A percentile compares a stretch with the other conserved stretches of the same genome.
Conservation (phyloP, 2,329 filamentous ascomycete genomes). For the Epichloe uncinata region DNA sequence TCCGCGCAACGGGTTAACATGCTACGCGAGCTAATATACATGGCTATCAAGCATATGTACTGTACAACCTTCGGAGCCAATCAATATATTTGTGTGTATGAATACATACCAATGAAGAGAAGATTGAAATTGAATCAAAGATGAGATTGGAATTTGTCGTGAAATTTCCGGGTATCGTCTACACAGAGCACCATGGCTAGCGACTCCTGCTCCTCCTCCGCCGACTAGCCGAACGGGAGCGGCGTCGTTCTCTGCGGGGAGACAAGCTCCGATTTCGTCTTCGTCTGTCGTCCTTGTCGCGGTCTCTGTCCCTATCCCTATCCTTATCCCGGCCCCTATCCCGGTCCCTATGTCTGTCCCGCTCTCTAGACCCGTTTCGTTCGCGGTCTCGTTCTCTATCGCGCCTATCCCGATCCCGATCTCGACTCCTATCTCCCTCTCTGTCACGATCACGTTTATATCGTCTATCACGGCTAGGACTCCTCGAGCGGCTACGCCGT, state of each 20-base stretch:
- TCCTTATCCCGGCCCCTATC: too few relatives aligned
- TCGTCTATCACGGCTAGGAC: constrained; percentile 16
- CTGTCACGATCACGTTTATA: constrained; percentile 16
- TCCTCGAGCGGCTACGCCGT: constrained; percentile 22
- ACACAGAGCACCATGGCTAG: background rate
- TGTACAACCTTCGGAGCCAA: too few relatives aligned
- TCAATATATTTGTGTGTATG: too few relatives aligned
- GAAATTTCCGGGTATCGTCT: too few relatives aligned
- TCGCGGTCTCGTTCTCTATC: constrained; percentile 22
- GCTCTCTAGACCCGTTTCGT: constrained; percentile 21
- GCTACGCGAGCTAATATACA: too few relatives aligned
- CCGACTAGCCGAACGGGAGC: constrained; percentile 26
- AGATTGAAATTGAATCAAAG: too few relatives aligned
- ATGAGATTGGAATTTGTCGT: too few relatives aligned
- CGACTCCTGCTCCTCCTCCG: constrained; percentile 24
- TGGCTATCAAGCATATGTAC: too few relatives aligned
- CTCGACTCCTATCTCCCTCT: constrained; percentile 23
- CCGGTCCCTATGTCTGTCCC: constrained; percentile 30
- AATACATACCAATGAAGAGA: too few relatives aligned
- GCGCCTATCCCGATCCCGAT: constrained; percentile 17
- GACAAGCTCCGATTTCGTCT: constrained; percentile 22
- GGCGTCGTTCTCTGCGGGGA: constrained; percentile 21
- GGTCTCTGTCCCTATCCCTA: constrained; percentile 4
- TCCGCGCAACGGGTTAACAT: too few relatives aligned
- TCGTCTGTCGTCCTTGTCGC: constrained; percentile 15